Conservation (phyloP, 2,329 filamentous ascomycete genomes). For the Nemania serpens region DNA sequence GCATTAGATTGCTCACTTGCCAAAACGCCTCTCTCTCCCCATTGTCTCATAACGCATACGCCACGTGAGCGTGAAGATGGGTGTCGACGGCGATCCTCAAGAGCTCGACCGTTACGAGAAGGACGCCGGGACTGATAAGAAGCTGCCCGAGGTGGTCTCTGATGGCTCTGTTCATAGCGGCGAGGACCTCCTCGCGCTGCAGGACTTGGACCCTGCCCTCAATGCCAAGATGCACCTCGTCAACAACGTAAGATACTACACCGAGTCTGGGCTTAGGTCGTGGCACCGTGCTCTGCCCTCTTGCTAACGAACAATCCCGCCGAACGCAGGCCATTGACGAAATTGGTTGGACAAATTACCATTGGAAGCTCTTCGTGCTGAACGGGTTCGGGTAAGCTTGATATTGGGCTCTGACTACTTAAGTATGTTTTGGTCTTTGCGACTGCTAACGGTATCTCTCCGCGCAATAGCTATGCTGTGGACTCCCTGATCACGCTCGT, state of each 20-base stretch:
- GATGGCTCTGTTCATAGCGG: conserved; percentile 26
- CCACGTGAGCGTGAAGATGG: conserved; percentile 6
- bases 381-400: conserved; percentile 61
- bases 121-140: background rate
- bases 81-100: background rate
- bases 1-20: background rate
- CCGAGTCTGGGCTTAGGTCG: background rate
- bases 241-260: conserved; percentile 59
- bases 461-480: conserved; percentile 54
- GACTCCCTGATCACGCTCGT: conserved; percentile 62
- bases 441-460: background rate
- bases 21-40: background rate
- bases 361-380: conserved; percentile 63
- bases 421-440: background rate
- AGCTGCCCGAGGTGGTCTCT: background rate
- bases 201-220: conserved; percentile 64
- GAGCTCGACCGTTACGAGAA: background rate
- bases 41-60: background rate
- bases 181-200: conserved; percentile 59
- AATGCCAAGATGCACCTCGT: conserved; percentile 71
- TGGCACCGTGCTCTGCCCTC: background rate
- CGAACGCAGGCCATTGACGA: conserved; percentile 41
- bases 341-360: conserved; percentile 45
- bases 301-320: conserved; percentile 9
- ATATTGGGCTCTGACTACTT: background rate